phyloP scores from a whole-genome alignment of 2,329 filamentous ascomycete species.

The Claviceps sp. region DNA sequence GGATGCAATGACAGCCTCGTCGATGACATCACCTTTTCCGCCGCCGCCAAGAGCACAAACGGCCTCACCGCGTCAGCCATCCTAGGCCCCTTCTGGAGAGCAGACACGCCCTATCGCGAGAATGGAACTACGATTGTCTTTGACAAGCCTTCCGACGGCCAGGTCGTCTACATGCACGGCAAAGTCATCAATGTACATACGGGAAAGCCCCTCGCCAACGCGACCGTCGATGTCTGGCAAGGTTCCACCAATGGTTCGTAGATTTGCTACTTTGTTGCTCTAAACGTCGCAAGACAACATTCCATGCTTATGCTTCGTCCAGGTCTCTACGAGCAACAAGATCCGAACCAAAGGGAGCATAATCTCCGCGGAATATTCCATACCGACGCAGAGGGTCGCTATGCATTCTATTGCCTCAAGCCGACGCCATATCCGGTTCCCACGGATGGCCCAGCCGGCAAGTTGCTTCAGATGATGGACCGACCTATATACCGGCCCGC shows the following conservation, averaged over 20 bases:
- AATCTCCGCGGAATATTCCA: slow-evolving; percentile 63
- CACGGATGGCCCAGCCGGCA: slow-evolving; percentile 37
- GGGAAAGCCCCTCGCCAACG: slow-evolving; percentile 49
- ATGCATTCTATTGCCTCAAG: slow-evolving; percentile 46
- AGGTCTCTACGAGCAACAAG: slow-evolving; percentile 58
- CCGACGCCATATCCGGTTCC: slow-evolving; percentile 43
- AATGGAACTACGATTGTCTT: slow-evolving; percentile 56
- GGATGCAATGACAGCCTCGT: slow-evolving; percentile 36
- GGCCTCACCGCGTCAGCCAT: slow-evolving; percentile 61
- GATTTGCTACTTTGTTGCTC: neutral
- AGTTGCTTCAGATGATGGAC: slow-evolving; percentile 39
- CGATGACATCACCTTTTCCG: slow-evolving; percentile 66
- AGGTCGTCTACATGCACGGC: slow-evolving; percentile 54
- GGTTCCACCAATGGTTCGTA: slow-evolving; percentile 53
- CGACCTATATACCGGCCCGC: slow-evolving; percentile 44
- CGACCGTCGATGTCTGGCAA: slow-evolving; percentile 67
- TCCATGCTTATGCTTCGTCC: neutral
- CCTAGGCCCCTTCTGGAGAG: slow-evolving; percentile 73
- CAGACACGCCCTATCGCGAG: slow-evolving; percentile 54
- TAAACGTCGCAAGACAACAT: too few species aligned
- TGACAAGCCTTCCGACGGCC: slow-evolving; percentile 30
- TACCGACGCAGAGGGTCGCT: slow-evolving; percentile 52
- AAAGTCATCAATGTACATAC: slow-evolving; percentile 40
- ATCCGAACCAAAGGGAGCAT: slow-evolving; percentile 53
- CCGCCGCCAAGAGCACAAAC: slow-evolving; percentile 28